Evolutionary conservation across 306 rosid species (phyloP).

Genomic region (Prunus mume): DNA sequence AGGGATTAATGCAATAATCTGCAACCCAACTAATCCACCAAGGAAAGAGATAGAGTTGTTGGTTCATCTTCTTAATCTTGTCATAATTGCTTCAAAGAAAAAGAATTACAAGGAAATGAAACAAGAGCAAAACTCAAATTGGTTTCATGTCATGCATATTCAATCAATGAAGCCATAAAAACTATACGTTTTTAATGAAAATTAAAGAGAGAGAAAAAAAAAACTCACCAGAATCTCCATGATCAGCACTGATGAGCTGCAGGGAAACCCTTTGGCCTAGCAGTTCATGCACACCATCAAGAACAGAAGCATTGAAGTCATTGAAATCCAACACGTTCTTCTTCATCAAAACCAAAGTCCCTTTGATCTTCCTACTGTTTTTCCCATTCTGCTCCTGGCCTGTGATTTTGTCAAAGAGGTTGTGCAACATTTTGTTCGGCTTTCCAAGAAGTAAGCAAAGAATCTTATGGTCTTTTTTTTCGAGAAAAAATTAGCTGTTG

Average conservation of each 20-base stretch:
- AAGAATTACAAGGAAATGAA: not conserved
- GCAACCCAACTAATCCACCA: not conserved
- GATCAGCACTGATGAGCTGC: slow-evolving; percentile 29
- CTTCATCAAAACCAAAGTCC: slow-evolving; percentile 36
- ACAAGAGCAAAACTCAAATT: not conserved
- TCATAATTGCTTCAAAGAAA: not conserved
- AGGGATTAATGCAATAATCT: not conserved
- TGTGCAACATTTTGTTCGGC: slow-evolving; percentile 13
- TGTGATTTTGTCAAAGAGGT: not conserved
- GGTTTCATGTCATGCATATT: not conserved
- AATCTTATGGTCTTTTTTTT: not conserved
- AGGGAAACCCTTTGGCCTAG: slow-evolving; percentile 23
- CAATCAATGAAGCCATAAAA: not conserved
- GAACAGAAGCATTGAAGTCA: slow-evolving; percentile 23
- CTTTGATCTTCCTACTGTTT: slow-evolving; percentile 19
- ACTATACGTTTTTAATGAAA: not conserved
- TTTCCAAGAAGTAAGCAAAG: not conserved
- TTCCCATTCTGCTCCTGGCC: slow-evolving; percentile 2
- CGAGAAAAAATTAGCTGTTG: not conserved
- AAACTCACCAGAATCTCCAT: slow-evolving; percentile 21
- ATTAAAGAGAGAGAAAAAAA: not conserved
- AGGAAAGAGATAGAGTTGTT: not conserved
- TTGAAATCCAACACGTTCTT: slow-evolving; percentile 36
- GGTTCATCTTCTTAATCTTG: not conserved
- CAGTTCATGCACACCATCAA: slow-evolving; percentile 28